A percentile compares a stretch with the other conserved stretches of the same genome.
Conservation (phyloP, 2,329 filamentous ascomycete genomes). For the Trichoderma gracile region DNA sequence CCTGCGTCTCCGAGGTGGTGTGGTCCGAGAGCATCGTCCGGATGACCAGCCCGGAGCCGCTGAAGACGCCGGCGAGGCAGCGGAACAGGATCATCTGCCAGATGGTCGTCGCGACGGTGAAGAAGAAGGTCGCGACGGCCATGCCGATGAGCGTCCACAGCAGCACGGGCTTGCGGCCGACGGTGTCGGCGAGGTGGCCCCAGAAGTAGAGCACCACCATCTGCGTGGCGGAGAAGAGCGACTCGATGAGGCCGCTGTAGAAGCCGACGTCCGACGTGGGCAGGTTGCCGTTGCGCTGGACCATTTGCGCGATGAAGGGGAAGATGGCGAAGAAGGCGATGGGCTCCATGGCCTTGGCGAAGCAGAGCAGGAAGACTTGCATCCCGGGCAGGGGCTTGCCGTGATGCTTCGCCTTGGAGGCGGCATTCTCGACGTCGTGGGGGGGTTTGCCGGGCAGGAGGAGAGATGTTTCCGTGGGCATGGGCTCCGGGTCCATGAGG, state of each 20-base stretch:
- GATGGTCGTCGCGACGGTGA: conserved; percentile 67
- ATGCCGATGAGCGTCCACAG: conserved; percentile 67
- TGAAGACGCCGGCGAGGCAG: conserved; percentile 71
- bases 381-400: conserved; percentile 54
- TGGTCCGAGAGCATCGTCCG: conserved; percentile 76
- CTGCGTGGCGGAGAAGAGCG: conserved; percentile 72
- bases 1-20: conserved; percentile 69
- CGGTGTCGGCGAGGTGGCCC: conserved; percentile 62
- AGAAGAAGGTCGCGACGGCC: conserved; percentile 60
- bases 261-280: conserved; percentile 70
- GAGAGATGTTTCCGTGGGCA: conserved; percentile 13
- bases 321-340: conserved; percentile 84
- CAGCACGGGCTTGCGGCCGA: conserved; percentile 73
- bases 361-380: conserved; percentile 75
- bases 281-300: conserved; percentile 63
- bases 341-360: conserved; percentile 70
- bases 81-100: conserved; percentile 74
- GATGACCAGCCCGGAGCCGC: conserved; percentile 71
- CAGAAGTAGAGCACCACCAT: conserved; percentile 77
- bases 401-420: not conserved
- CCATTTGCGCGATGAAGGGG: conserved; percentile 78
- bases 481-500: conserved; percentile 20
- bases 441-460: conserved; percentile 10
- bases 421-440: conserved; percentile 15
- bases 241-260: conserved; percentile 74